Conservation (phyloP, 148 eudicot species). For the Rheum nobile region DNA sequence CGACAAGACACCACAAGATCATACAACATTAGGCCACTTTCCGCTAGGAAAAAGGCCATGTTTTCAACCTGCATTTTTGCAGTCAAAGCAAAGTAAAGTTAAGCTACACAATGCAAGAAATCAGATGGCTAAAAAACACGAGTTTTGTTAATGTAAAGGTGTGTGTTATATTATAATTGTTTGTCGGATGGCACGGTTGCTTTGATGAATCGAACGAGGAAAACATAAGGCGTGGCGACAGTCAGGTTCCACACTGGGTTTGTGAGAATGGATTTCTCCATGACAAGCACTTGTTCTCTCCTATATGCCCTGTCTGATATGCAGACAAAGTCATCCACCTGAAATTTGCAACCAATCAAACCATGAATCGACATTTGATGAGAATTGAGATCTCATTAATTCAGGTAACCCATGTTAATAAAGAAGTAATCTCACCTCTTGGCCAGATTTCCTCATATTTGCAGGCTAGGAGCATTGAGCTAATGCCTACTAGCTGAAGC, state of each 20-base stretch:
- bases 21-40: slow-evolving; percentile 52
- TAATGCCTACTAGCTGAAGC: slow-evolving; percentile 72
- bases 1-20: slow-evolving; percentile 22
- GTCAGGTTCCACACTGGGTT: slow-evolving; percentile 72
- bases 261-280: slow-evolving; percentile 72
- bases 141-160: not conserved
- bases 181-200: slow-evolving; percentile 52
- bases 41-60: slow-evolving; percentile 63
- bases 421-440: slow-evolving; percentile 38
- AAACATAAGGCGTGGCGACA: slow-evolving; percentile 81
- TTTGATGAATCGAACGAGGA: slow-evolving; percentile 67
- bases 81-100: no score
- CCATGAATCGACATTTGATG: no score
- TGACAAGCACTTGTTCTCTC: slow-evolving; percentile 44
- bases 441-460: slow-evolving; percentile 92
- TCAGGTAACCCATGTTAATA: not conserved
- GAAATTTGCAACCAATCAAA: slow-evolving; percentile 7
- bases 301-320: slow-evolving; percentile 62
- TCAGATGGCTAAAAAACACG: not conserved
- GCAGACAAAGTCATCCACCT: slow-evolving; percentile 62
- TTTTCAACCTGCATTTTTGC: slow-evolving; percentile 57
- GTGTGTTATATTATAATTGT: slow-evolving; percentile 21
- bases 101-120: no score
- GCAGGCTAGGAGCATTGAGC: slow-evolving; percentile 81
- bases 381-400: no score